Percentiles rank a stretch among this genome's conserved stretches.
phyloP scores from a whole-genome alignment of 306 rosid species.

The Castanospermum australe region DNA sequence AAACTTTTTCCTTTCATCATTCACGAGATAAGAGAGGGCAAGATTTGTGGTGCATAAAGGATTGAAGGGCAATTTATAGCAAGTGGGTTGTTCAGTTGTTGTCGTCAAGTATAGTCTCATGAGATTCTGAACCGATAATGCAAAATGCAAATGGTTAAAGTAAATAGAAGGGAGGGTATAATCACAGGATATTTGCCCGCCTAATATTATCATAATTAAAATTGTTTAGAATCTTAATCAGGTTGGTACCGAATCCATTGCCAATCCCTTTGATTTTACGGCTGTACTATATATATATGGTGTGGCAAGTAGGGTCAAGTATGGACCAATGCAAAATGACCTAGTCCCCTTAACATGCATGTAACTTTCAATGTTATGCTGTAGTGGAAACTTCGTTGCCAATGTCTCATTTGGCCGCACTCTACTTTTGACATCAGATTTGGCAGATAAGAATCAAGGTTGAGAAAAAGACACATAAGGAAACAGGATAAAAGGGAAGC shows the following conservation, averaged over 20 bases:
- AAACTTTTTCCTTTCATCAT: background rate
- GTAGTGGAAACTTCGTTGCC: conserved; percentile 50
- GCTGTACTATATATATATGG: conserved; percentile 12
- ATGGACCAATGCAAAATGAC: conserved; percentile 21
- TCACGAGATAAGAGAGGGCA: background rate
- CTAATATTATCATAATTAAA: conserved; percentile 39
- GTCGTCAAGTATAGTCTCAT: conserved; percentile 10
- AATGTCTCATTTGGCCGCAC: conserved; percentile 34
- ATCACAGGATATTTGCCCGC: conserved; percentile 23
- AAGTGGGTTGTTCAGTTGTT: conserved; percentile 28
- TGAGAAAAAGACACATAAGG: background rate
- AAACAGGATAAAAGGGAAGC: background rate
- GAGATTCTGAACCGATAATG: background rate
- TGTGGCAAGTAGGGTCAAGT: conserved; percentile 24
- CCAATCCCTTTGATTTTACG: conserved; percentile 20
- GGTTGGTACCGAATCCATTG: conserved; percentile 27
- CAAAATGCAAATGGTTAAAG: background rate
- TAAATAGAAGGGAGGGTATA: background rate
- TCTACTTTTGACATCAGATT: conserved; percentile 47
- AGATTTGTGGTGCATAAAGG: background rate
- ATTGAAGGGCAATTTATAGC: conserved; percentile 22
- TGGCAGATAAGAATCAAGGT: conserved; percentile 10
- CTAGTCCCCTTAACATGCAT: background rate
- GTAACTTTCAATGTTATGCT: conserved; percentile 18
- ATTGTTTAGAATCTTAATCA: background rate